Evolutionary conservation across 75 land plant species (phyloP).

Genomic region (Sequoia sempervirens): DNA sequence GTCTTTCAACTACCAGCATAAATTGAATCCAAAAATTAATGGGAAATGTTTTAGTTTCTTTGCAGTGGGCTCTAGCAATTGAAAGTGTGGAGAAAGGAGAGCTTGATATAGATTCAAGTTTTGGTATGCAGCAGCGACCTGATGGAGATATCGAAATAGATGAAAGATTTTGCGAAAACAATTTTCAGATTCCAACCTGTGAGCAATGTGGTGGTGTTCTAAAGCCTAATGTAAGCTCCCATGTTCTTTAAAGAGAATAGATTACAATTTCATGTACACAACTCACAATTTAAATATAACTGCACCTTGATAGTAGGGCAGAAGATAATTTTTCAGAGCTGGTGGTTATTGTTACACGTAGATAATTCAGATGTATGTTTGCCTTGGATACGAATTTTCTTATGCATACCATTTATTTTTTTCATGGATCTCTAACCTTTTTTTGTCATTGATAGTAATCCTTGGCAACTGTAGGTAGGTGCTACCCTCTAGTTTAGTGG

Average conservation of each 20-base stretch:
- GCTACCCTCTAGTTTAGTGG: not conserved
- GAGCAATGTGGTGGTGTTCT: slow-evolving; percentile 68
- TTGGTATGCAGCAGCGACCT: slow-evolving; percentile 96
- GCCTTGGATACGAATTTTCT: not conserved
- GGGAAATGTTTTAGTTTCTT: not conserved
- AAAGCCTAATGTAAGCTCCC: slow-evolving; percentile 81
- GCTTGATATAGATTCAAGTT: slow-evolving; percentile 74
- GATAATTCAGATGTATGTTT: not conserved
- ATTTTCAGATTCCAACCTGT: slow-evolving; percentile 79
- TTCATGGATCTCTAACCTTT: not conserved
- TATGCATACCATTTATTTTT: not conserved
- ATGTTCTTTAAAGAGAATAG: not conserved
- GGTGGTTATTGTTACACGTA: not conserved
- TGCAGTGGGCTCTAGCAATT: slow-evolving; percentile 91
- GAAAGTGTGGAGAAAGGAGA: slow-evolving; percentile 62
- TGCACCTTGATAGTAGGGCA: not conserved
- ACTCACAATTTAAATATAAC: not conserved
- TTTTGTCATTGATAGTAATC: not conserved
- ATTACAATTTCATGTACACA: not conserved
- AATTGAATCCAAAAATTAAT: not conserved
- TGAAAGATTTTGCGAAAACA: slow-evolving; percentile 80
- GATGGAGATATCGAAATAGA: slow-evolving; percentile 97
- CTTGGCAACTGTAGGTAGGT: not conserved
- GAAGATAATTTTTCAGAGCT: not conserved
- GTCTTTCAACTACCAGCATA: not conserved